Percentiles rank a stretch among this genome's conserved stretches.
phyloP scores from a whole-genome alignment of 441 rosid species.

The Syzygium syzygioides region DNA sequence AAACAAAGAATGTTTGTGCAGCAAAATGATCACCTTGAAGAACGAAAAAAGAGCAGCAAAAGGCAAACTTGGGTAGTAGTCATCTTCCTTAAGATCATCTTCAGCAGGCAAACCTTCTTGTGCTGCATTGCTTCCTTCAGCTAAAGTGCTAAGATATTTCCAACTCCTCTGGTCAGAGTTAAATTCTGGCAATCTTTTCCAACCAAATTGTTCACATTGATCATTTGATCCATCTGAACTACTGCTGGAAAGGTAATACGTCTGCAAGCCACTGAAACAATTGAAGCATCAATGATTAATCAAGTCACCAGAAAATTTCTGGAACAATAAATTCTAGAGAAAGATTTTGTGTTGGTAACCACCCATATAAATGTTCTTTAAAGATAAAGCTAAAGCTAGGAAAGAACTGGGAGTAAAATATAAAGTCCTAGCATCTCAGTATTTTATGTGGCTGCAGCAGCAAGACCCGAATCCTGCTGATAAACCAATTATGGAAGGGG shows the following conservation, averaged over 20 bases:
- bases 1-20: not conserved
- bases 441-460: not conserved
- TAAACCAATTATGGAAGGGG: not conserved
- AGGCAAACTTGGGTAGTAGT: slow-evolving; percentile 88
- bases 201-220: slow-evolving; percentile 65
- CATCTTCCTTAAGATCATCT: slow-evolving; percentile 82
- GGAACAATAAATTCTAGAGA: not conserved
- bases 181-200: slow-evolving; percentile 68
- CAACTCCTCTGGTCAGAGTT: slow-evolving; percentile 71
- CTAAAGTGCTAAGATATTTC: slow-evolving; percentile 65
- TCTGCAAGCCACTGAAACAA: slow-evolving; percentile 62
- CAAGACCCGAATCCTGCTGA: not conserved
- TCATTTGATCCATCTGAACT: slow-evolving; percentile 69
- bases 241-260: slow-evolving; percentile 60
- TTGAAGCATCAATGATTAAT: slow-evolving; percentile 1
- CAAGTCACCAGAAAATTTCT: not conserved
- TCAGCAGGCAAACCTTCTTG: slow-evolving; percentile 42
- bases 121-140: slow-evolving; percentile 36
- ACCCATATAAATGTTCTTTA: not conserved
- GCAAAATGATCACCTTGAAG: slow-evolving; percentile 47
- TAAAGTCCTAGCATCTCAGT: not conserved
- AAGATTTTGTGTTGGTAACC: not conserved
- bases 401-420: not conserved
- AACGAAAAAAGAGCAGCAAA: slow-evolving; percentile 88
- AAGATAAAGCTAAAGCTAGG: not conserved